These are phyloP conservation scores for Striga asiatica DNA, from an alignment of 257 asterid species.

Conservation along the genomic window DNA sequence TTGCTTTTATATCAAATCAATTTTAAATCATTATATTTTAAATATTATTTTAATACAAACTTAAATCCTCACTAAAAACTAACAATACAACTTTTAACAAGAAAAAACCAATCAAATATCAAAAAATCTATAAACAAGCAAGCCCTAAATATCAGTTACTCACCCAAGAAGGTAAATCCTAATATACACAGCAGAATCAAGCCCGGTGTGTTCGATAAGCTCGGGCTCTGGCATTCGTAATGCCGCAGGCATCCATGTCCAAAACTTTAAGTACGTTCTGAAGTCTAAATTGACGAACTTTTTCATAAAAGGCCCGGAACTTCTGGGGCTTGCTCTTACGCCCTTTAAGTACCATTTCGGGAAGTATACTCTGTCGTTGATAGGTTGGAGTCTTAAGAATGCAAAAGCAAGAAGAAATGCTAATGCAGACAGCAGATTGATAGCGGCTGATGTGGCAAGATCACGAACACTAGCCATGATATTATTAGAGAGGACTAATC, in stretches of 20 bases:
- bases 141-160: conserved; percentile 9
- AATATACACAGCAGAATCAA: conserved; percentile 78
- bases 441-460: conserved; percentile 48
- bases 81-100: too few species aligned
- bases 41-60: too few species aligned
- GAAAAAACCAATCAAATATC: too few species aligned
- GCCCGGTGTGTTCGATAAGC: conserved; percentile 85
- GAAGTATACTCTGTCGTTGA: conserved; percentile 83
- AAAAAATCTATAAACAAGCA: too few species aligned
- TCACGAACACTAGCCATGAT: conserved; percentile 69
- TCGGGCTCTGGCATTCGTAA: conserved; percentile 87
- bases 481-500: conserved; percentile 20
- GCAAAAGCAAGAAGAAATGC: conserved; percentile 82
- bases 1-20: too few species aligned
- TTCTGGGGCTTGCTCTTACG: conserved; percentile 66
- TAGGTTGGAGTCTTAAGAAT: conserved; percentile 71
- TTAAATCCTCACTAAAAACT: too few species aligned
- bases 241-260: conserved; percentile 97
- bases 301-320: conserved; percentile 44
- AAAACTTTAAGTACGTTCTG: conserved; percentile 58
- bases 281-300: conserved; percentile 55
- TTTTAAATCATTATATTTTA: too few species aligned
- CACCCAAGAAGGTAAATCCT: conserved; percentile 91
- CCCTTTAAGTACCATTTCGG: conserved; percentile 86
- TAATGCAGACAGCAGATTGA: conserved; percentile 71